A percentile compares a stretch with the other conserved stretches of the same genome.
Evolutionary conservation across 2,329 filamentous ascomycete species (phyloP).

Genomic region (Geosmithia putterillii): DNA sequence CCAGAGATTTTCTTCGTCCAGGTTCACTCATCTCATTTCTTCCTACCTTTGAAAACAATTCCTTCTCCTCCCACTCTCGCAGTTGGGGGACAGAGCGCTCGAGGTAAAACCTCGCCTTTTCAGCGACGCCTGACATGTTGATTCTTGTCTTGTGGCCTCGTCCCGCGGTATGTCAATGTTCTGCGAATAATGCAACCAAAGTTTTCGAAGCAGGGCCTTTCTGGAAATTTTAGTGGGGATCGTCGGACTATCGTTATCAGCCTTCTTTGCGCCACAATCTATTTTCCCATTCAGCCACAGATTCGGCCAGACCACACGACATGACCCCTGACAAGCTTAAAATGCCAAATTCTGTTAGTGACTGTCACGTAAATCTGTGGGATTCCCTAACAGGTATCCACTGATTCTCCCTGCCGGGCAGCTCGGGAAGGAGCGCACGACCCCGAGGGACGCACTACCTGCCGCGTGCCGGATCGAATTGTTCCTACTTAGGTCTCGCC

Average conservation of each 20-base stretch:
- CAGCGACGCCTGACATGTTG: constrained; percentile 71
- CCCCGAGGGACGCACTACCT: no score
- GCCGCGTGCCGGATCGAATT: no score
- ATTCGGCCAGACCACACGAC: background rate
- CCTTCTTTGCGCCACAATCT: constrained; percentile 1
- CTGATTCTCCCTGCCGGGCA: no score
- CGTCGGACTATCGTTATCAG: background rate
- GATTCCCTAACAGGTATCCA: no score
- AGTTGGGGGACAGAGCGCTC: constrained; percentile 88
- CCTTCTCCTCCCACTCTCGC: constrained; percentile 82
- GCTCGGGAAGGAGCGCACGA: no score
- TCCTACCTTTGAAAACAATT: constrained; percentile 69
- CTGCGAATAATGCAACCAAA: no score
- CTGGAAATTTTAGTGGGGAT: constrained; percentile 7
- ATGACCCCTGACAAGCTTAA: background rate
- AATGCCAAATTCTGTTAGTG: background rate
- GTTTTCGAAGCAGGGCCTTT: background rate
- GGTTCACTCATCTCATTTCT: background rate
- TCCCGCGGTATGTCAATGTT: no score
- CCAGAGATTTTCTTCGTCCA: constrained; percentile 1
- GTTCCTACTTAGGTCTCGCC: no score
- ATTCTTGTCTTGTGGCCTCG: background rate
- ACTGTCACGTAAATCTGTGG: background rate
- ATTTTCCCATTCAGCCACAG: background rate
- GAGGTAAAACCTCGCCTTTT: constrained; percentile 91